Conservation (phyloP, 148 eudicot genomes). For the Rhododendron molle region DNA sequence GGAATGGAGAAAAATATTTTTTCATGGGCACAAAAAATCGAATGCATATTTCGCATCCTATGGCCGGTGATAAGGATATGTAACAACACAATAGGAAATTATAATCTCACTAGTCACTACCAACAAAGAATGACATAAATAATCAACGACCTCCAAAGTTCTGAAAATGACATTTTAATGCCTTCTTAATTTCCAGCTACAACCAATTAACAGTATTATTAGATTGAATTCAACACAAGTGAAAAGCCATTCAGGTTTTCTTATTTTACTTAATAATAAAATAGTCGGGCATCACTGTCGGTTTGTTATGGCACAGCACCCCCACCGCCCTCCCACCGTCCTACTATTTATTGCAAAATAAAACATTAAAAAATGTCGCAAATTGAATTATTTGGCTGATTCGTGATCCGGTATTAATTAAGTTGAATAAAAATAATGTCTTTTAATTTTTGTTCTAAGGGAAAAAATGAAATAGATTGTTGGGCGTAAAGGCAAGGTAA, state of each 20-base stretch:
- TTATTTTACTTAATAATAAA: background rate
- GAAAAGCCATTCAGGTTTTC: background rate
- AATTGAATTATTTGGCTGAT: no score
- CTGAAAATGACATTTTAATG: background rate
- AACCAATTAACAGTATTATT: background rate
- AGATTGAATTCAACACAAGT: background rate
- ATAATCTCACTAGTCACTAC: no score
- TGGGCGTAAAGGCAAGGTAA: no score
- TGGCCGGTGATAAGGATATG: background rate
- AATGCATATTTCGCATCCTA: background rate
- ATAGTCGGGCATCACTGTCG: background rate
- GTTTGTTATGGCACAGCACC: background rate
- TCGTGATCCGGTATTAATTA: no score
- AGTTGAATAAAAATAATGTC: no score
- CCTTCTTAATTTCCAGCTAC: background rate
- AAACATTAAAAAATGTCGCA: no score
- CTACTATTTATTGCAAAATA: no score
- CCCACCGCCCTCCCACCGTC: background rate
- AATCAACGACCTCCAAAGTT: background rate
- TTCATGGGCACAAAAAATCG: background rate
- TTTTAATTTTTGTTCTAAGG: no score
- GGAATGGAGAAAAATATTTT: no score
- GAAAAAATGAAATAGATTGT: no score
- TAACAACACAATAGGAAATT: background rate
- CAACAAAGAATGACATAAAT: background rate